phyloP scores from a whole-genome alignment of 2,329 filamentous ascomycete genomes.

The Claviceps maximensis region DNA sequence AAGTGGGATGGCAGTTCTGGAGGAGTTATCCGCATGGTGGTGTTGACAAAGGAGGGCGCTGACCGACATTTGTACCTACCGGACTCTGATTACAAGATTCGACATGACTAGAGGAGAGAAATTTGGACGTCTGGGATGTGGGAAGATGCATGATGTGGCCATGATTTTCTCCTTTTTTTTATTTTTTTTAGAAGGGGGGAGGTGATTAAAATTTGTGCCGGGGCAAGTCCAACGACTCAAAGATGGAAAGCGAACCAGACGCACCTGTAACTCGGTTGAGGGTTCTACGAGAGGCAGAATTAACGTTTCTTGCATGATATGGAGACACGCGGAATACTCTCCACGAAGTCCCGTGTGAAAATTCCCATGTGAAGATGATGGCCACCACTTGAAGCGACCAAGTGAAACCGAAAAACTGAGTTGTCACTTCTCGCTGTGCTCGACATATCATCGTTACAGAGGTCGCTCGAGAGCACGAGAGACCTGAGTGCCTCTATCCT shows the following conservation, averaged over 20 bases:
- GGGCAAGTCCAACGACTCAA: neutral
- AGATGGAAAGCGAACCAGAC: neutral
- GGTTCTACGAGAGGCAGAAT: neutral
- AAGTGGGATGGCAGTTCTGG: constrained; percentile 99
- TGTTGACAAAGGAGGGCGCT: constrained; percentile 79
- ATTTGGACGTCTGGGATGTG: constrained; percentile 10
- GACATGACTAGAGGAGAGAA: constrained; percentile 42
- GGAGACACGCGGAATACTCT: neutral
- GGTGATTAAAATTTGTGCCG: neutral
- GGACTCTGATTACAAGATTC: constrained; percentile 71
- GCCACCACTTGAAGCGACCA: neutral
- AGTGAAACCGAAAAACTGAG: too few relatives aligned
- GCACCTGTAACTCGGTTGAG: neutral
- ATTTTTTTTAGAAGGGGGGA: too few relatives aligned
- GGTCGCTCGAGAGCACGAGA: too few relatives aligned
- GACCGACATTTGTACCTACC: constrained; percentile 92
- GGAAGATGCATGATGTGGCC: neutral
- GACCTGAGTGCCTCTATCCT: too few relatives aligned
- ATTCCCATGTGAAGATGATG: neutral
- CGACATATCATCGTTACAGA: too few relatives aligned
- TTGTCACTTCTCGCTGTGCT: too few relatives aligned
- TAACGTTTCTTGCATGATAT: constrained; percentile 2
- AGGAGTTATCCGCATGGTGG: constrained; percentile 95
- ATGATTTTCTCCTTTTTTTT: neutral
- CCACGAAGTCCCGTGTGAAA: neutral